These are phyloP conservation scores for Solanum commersonii DNA, from an alignment of 257 asterid species.

Conservation along the genomic window DNA sequence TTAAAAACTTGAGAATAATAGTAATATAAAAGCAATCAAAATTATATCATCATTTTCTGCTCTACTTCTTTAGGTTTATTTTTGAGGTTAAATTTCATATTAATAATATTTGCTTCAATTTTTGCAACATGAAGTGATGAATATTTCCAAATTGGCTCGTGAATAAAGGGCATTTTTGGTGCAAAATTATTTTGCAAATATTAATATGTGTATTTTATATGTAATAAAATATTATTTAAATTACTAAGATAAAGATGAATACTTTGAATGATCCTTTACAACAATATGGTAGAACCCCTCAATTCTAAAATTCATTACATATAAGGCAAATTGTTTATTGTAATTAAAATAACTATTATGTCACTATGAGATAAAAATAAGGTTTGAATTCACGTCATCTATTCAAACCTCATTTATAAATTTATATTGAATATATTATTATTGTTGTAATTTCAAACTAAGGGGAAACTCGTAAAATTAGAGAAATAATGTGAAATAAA, in stretches of 20 bases:
- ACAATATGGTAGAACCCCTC: background rate
- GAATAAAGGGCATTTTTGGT: too few species aligned
- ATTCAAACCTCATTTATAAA: too few species aligned
- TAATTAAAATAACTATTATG: background rate
- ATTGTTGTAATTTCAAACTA: too few species aligned
- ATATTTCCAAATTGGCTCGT: background rate
- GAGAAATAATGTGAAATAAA: too few species aligned
- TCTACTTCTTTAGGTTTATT: background rate
- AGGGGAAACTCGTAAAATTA: too few species aligned
- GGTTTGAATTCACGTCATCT: too few species aligned
- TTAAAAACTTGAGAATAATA: background rate
- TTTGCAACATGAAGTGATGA: background rate
- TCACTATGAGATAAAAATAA: too few species aligned
- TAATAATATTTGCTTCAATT: too few species aligned
- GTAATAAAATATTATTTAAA: too few species aligned
- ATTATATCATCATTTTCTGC: background rate
- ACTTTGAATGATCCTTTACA: background rate
- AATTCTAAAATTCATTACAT: background rate
- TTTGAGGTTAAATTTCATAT: fast-evolving
- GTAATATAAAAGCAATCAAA: background rate
- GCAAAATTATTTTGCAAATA: background rate
- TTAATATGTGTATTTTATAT: background rate
- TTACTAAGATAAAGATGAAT: too few species aligned
- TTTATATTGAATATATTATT: too few species aligned
- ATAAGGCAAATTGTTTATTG: background rate